A percentile compares a stretch with the other conserved stretches of the same genome.
Conservation (phyloP, 2,329 filamentous ascomycete species). For the Scedosporium minutisporum region DNA sequence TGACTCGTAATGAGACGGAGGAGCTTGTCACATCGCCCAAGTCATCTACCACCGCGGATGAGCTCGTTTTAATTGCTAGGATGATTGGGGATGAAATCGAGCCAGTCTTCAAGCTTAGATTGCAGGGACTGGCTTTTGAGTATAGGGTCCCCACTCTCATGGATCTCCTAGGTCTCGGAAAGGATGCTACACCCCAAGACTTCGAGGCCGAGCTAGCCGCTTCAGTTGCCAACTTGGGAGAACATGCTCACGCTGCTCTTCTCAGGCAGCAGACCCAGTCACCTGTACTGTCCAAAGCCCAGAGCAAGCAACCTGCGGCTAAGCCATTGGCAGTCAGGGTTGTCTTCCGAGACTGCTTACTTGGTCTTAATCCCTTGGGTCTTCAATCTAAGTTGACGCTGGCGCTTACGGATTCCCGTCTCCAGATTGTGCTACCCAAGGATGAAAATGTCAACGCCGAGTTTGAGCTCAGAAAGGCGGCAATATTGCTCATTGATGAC, state of each 20-base stretch:
- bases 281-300: slow-evolving; percentile 14
- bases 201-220: slow-evolving; percentile 66
- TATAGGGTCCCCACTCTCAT: slow-evolving; percentile 80
- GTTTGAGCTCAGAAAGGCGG: slow-evolving; percentile 68
- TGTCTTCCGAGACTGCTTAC: slow-evolving; percentile 67
- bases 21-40: slow-evolving; percentile 54
- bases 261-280: slow-evolving; percentile 10
- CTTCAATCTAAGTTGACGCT: slow-evolving; percentile 67
- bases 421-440: slow-evolving; percentile 58
- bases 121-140: slow-evolving; percentile 77
- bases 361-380: slow-evolving; percentile 76
- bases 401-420: slow-evolving; percentile 66
- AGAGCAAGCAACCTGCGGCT: slow-evolving; percentile 9
- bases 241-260: slow-evolving; percentile 46
- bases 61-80: slow-evolving; percentile 67
- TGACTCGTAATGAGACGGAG: slow-evolving; percentile 58
- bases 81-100: slow-evolving; percentile 94
- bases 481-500: slow-evolving; percentile 75
- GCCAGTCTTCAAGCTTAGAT: slow-evolving; percentile 76
- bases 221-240: slow-evolving; percentile 69
- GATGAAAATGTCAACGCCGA: slow-evolving; percentile 53
- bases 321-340: slow-evolving; percentile 63
- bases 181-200: slow-evolving; percentile 60
- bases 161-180: slow-evolving; percentile 62
- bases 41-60: slow-evolving; percentile 16